Evolutionary conservation across 139 green algal genomes (phyloP).

Genomic region (Tetratostichococcus sp.): DNA sequence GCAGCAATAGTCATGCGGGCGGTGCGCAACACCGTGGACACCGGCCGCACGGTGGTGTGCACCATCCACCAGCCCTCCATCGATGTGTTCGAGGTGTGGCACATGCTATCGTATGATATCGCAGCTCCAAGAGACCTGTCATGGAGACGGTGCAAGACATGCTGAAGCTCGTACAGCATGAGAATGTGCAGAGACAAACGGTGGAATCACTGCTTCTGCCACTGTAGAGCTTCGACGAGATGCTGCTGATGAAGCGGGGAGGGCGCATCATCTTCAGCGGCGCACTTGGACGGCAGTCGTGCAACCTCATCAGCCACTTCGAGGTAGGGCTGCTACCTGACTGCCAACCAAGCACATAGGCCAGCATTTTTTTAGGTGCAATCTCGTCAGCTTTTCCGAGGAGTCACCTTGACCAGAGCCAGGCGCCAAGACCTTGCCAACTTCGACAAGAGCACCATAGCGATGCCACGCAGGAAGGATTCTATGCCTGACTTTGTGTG

Average conservation of each 20-base stretch:
- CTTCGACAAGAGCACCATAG: too few species aligned
- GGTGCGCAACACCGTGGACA: slow-evolving; percentile 26
- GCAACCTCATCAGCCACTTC: slow-evolving; percentile 37
- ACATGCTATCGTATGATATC: background rate
- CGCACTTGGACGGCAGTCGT: slow-evolving; percentile 24
- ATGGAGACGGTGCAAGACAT: too few species aligned
- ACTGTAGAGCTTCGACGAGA: slow-evolving; percentile 38
- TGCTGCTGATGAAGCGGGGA: slow-evolving; percentile 58
- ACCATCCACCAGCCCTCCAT: slow-evolving; percentile 35
- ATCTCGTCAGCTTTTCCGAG: too few species aligned
- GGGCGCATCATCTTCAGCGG: slow-evolving; percentile 51
- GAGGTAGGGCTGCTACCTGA: background rate
- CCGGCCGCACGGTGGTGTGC: slow-evolving; percentile 37
- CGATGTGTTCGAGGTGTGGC: slow-evolving; percentile 22
- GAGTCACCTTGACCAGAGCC: too few species aligned
- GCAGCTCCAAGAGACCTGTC: slow-evolving; percentile 5
- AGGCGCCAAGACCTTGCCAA: too few species aligned
- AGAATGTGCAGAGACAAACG: background rate
- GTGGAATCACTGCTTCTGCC: background rate
- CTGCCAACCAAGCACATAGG: too few species aligned
- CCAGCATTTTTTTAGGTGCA: too few species aligned
- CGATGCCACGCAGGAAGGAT: too few species aligned
- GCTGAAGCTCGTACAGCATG: too few species aligned
- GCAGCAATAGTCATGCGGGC: slow-evolving; percentile 46
- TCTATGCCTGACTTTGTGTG: too few species aligned